These are phyloP conservation scores for Penicillium cinerascens DNA, from an alignment of 495 filamentous ascomycete species.

Conservation along the genomic window DNA sequence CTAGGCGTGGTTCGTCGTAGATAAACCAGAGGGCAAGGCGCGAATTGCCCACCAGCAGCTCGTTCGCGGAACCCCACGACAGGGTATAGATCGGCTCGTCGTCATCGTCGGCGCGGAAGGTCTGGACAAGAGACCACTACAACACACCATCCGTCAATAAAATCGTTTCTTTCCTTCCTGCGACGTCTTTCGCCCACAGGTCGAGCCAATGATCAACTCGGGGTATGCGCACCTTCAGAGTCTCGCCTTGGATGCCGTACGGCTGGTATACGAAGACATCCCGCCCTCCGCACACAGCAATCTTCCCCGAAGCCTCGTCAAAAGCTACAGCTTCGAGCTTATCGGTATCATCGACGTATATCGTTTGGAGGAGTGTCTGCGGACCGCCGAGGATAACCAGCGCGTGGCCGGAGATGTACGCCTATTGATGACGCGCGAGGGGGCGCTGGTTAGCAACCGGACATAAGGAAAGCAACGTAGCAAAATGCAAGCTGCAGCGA, in stretches of 20 bases:
- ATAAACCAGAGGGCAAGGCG: constrained; percentile 69
- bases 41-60: constrained; percentile 73
- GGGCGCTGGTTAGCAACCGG: constrained; percentile 14
- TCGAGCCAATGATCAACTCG: background rate
- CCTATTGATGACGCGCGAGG: constrained; percentile 44
- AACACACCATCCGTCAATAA: constrained; percentile 9
- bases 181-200: background rate
- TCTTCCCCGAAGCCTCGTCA: constrained; percentile 79
- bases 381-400: constrained; percentile 76
- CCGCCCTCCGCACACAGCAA: constrained; percentile 66
- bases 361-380: constrained; percentile 78
- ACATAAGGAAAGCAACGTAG: background rate
- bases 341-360: constrained; percentile 76
- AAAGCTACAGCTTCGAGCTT: constrained; percentile 70
- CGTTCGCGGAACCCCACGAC: constrained; percentile 82
- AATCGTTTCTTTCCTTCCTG: background rate
- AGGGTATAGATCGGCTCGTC: constrained; percentile 56
- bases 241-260: constrained; percentile 64
- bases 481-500: constrained; percentile 1
- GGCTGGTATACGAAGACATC: constrained; percentile 76
- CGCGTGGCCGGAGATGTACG: constrained; percentile 85
- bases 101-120: constrained; percentile 39
- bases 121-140: constrained; percentile 54
- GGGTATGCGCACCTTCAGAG: constrained; percentile 41
- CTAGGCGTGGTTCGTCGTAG: constrained; percentile 43